Percentiles rank a stretch among this genome's conserved stretches.
Conservation (phyloP, 208 protist species). For the Crithidia brevicula region DNA sequence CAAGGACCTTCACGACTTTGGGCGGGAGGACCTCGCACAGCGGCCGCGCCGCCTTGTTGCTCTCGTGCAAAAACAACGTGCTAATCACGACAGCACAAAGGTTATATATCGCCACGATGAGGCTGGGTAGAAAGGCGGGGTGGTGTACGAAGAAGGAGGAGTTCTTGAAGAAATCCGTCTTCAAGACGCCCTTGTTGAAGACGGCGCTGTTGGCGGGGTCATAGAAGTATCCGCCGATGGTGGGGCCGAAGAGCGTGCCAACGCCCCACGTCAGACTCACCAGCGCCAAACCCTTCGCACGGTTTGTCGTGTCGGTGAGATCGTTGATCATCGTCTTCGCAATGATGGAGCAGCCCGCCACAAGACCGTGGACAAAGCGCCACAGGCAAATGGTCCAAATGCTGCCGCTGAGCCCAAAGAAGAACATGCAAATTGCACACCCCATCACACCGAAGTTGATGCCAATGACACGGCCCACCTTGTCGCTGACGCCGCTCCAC, state of each 20-base stretch:
- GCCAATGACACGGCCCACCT: conserved; percentile 60
- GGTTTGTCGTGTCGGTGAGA: conserved; percentile 76
- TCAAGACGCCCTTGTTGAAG: conserved; percentile 28
- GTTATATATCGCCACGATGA: conserved; percentile 60
- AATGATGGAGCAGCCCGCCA: conserved; percentile 68
- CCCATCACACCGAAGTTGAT: conserved; percentile 59
- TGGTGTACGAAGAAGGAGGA: conserved; percentile 49
- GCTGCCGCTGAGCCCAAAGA: conserved; percentile 73
- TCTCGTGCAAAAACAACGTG: conserved; percentile 53
- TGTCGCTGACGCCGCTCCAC: conserved; percentile 76
- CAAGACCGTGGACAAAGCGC: conserved; percentile 79
- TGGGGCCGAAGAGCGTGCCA: conserved; percentile 70
- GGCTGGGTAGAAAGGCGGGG: conserved; percentile 77
- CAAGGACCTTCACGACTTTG: conserved; percentile 12
- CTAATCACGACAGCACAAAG: conserved; percentile 48
- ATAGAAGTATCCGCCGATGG: conserved; percentile 76
- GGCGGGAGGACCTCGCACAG: conserved; percentile 31
- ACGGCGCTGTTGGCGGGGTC: conserved; percentile 41
- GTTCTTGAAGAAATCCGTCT: too few relatives aligned
- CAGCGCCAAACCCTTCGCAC: conserved; percentile 95
- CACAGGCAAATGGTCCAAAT: conserved; percentile 60
- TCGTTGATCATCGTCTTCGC: conserved; percentile 87
- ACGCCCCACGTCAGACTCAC: conserved; percentile 94
- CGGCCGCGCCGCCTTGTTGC: conserved; percentile 43
- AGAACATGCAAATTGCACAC: conserved; percentile 58